phyloP scores from a whole-genome alignment of 352 stramenopile species.

The Bremia lactucae region DNA sequence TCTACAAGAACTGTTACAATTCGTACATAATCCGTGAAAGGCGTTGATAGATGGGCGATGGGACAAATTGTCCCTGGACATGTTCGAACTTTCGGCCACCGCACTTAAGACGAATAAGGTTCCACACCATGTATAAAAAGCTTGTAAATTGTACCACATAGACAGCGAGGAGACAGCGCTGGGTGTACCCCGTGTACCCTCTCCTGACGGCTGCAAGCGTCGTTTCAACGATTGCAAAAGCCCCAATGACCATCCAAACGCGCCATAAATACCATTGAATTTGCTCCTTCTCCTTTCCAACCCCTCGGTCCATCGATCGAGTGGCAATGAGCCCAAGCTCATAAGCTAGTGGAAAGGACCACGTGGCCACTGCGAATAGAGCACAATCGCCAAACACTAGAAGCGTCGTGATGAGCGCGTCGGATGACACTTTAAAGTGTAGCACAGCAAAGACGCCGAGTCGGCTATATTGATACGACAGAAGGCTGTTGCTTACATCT shows the following conservation, averaged over 20 bases:
- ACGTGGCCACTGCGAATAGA: slow-evolving; percentile 33
- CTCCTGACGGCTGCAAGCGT: slow-evolving; percentile 15
- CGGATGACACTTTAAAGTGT: slow-evolving; percentile 27
- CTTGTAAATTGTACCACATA: slow-evolving; percentile 34
- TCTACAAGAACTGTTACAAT: too few relatives aligned
- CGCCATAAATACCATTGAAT: slow-evolving; percentile 23
- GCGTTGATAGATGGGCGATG: slow-evolving; percentile 52
- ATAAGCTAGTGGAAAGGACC: slow-evolving; percentile 34
- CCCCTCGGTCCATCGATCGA: slow-evolving; percentile 39
- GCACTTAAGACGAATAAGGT: slow-evolving; percentile 32
- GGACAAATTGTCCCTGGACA: slow-evolving; percentile 47
- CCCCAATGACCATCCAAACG: slow-evolving; percentile 22
- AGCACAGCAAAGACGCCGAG: slow-evolving; percentile 30
- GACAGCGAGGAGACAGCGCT: slow-evolving; percentile 26
- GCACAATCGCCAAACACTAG: slow-evolving; percentile 26
- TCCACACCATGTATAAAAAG: slow-evolving; percentile 36
- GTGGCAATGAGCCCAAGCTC: slow-evolving; percentile 31
- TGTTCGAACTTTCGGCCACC: slow-evolving; percentile 52
- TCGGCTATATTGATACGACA: slow-evolving; percentile 19
- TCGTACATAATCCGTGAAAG: slow-evolving; percentile 52
- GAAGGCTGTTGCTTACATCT: not conserved
- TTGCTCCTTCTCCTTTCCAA: slow-evolving; percentile 28
- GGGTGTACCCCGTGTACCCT: slow-evolving; percentile 39
- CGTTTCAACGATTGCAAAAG: slow-evolving; percentile 23
- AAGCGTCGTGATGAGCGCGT: slow-evolving; percentile 14